Base-by-base conservation (phyloP, 352 stramenopile species). In the Globisporangium emineosum region DNA sequence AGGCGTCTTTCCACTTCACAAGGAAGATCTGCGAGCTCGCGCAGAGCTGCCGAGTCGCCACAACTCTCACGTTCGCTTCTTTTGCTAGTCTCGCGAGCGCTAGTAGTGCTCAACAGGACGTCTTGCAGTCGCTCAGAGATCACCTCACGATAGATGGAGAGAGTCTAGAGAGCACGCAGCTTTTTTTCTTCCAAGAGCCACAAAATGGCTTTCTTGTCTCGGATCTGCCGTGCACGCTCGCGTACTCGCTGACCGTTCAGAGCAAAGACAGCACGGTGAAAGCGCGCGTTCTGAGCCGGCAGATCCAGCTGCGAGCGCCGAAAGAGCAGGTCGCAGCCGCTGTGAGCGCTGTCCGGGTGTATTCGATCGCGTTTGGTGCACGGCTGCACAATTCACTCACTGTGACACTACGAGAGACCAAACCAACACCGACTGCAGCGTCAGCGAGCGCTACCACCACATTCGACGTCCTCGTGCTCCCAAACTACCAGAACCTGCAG, bases 111-210 rank as follows among this genome's bases (percentile, higher is more conserved):
- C 55, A 70, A 55, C 58, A 56, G 21, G 35, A 56, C 25, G 50
- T 71, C 19, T 4, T 62, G 30, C 25, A 57, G 19, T 62, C 66
- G 8, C 21, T 68, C 9, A 27, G 55, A 51, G 47, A 29, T 15
- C 40, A 47, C 0, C 45, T 78, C 30, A 21, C 66, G 13, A 1
- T 65, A 9, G 5, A 64, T 2, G 60, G 33, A 21, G 71, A 78
- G 54, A 51, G 37, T 2, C 23, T 67, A 0, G 17, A 56, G 50
- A 53, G 57, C 19, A 19, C 63, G 19, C 62, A 66, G 27, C 32
- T 71, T 25, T 61, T 69, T 12, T 42, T 52, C 55, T 42, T 50
- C 63, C 50, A 49, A 25, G 37, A 35, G 12, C 32, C 15, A 33
- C 15, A 23, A 27, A 32, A 10, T 47, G 40, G 47, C 5, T 30